A percentile compares a stretch with the other conserved stretches of the same genome.
phyloP scores from a whole-genome alignment of 768 basidiomycete species.

The Calvatia gigantea region DNA sequence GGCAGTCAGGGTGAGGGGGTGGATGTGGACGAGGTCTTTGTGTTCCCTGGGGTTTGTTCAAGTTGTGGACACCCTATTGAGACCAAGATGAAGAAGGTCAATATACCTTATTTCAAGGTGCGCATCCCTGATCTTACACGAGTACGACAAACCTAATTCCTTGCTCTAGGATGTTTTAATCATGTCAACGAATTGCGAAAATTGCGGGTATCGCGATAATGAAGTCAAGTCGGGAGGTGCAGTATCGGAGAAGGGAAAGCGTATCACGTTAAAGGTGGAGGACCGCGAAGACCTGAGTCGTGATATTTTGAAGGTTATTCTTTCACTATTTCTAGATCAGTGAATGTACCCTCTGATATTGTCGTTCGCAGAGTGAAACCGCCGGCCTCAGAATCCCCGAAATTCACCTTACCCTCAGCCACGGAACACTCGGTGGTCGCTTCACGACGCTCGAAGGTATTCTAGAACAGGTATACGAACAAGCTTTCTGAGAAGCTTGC shows the following conservation, averaged over 20 bases:
- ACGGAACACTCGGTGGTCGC: constrained; percentile 93
- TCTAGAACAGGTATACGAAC: constrained; percentile 91
- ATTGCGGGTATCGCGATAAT: constrained; percentile 95
- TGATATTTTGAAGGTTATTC: constrained; percentile 86
- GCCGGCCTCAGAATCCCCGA: constrained; percentile 90
- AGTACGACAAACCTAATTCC: neutral
- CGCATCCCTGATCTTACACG: constrained; percentile 12
- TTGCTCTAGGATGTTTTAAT: constrained; percentile 80
- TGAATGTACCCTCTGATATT: neutral
- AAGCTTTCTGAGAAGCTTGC: constrained; percentile 88
- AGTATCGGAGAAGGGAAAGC: constrained; percentile 83
- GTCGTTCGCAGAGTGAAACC: constrained; percentile 73
- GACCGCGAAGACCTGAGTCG: constrained; percentile 90
- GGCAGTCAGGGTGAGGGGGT: constrained; percentile 30
- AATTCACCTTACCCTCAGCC: constrained; percentile 86
- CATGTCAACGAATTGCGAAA: constrained; percentile 97
- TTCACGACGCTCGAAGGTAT: constrained; percentile 98
- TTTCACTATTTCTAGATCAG: neutral
- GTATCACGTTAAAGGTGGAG: constrained; percentile 84
- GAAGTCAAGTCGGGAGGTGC: constrained; percentile 95
- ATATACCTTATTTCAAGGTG: constrained; percentile 97
- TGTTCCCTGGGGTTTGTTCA: constrained; percentile 85
- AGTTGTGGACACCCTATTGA: constrained; percentile 81
- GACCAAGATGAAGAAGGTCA: constrained; percentile 94
- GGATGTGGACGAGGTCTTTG: constrained; percentile 81